Conservation (phyloP, 352 stramenopile genomes). For the Phytophthora palmivora region DNA sequence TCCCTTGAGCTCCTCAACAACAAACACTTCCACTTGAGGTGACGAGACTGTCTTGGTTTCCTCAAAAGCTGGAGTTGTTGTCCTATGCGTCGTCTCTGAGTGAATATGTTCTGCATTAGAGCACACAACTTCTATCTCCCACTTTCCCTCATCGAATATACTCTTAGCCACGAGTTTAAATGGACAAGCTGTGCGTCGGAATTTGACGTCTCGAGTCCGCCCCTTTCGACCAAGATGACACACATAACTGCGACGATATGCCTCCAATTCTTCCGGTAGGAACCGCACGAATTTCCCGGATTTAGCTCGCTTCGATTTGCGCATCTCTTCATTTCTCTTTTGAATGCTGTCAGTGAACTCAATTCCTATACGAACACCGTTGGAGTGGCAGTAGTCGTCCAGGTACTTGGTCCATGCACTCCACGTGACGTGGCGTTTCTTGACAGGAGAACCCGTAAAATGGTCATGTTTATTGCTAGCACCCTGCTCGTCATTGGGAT, state of each 20-base stretch:
- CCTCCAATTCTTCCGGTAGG: constrained; percentile 5
- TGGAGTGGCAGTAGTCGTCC: constrained; percentile 10
- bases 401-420: constrained; percentile 12
- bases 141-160: constrained; percentile 3
- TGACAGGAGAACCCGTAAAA: constrained; percentile 3
- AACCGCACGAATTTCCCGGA: constrained; percentile 9
- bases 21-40: not conserved
- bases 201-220: constrained; percentile 14
- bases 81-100: not conserved
- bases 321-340: constrained; percentile 18
- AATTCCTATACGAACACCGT: constrained; percentile 11
- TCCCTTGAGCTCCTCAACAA: not conserved
- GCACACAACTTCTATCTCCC: constrained; percentile 14
- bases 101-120: constrained; percentile 11
- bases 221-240: constrained; percentile 15
- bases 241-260: constrained; percentile 21
- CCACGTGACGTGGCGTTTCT: constrained; percentile 15
- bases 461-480: not conserved
- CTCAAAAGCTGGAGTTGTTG: not conserved
- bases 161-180: constrained; percentile 16
- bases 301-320: constrained; percentile 16
- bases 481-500: not conserved
- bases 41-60: not conserved
- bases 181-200: constrained; percentile 13
- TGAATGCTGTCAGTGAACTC: constrained; percentile 19